These are phyloP conservation scores for Monosporozyma servazzii DNA, from an alignment of 805 yeast genomes.

Conservation along the genomic window DNA sequence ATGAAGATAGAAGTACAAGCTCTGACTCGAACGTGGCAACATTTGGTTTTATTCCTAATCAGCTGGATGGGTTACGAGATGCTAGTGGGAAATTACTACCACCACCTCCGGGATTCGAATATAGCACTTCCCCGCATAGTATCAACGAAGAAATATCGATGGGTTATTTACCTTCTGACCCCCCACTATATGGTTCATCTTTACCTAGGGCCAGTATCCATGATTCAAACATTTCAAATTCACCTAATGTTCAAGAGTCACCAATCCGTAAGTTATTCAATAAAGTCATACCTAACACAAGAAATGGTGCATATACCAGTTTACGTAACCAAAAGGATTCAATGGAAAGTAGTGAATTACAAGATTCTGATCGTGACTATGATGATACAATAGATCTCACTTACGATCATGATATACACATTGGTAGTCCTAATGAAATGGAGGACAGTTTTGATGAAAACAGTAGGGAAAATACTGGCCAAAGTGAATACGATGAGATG, in stretches of 20 bases:
- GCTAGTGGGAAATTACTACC: slow-evolving; percentile 26
- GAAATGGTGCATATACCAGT: neutral
- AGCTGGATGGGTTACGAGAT: slow-evolving; percentile 7
- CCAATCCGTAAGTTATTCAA: slow-evolving; percentile 1
- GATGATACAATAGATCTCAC: neutral
- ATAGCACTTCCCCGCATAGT: slow-evolving; percentile 19
- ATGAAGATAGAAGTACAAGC: slow-evolving; percentile 7
- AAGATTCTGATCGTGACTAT: neutral
- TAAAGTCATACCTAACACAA: slow-evolving; percentile 3
- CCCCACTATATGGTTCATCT: slow-evolving; percentile 31
- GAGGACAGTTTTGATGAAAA: slow-evolving; percentile 8
- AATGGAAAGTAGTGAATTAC: slow-evolving; percentile 2
- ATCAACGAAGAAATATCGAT: slow-evolving; percentile 28
- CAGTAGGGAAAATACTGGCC: neutral
- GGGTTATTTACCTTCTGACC: slow-evolving; percentile 30
- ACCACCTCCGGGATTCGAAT: slow-evolving; percentile 33
- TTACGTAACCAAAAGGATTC: slow-evolving; percentile 3
- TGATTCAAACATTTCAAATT: neutral
- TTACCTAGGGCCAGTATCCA: slow-evolving; percentile 2
- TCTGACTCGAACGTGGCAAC: neutral
- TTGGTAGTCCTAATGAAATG: neutral
- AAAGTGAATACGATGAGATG: slow-evolving; percentile 4
- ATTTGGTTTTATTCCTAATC: neutral
- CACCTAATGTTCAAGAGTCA: neutral
- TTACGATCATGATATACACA: neutral